Evolutionary conservation across 164 flowering plant species (phyloP), one percentile per base, ranked within the genome.

Genomic region (Macadamia integrifolia): DNA sequence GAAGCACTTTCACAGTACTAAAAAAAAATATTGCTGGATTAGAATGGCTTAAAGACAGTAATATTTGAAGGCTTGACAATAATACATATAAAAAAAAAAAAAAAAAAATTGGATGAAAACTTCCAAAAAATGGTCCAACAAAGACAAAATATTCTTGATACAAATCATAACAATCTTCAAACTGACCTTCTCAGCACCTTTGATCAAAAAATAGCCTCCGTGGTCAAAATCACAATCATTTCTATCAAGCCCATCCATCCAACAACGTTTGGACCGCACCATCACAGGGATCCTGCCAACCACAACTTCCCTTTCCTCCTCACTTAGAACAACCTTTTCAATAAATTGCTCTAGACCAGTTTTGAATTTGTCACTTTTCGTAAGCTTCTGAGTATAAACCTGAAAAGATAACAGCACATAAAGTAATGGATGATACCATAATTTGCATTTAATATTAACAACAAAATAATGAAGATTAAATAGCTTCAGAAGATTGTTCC

Each of bases 221-320:
- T 79, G 85, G 66, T 94, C 98, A 79, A 84, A 94, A 50, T 85
- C 93, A 76, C 98, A 94, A 57, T 92, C 98, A 58, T 66, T 77
- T 69, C 79, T 85, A 17, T 80, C 86, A 43, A 46, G 60, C 8
- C 52, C 85, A 66, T 66, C 80, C 89, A 87, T 83, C 92, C 95
- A 86, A 78, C 98, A 94, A 3, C 86, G 70, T 40, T 83, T 84
- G 23, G 98, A 94, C 56, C 75, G 87, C 70, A 94, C 97, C 98
- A 94, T 94, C 49, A 94, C 92, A n/a, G 98, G 98, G 30, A 94
- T 73, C 65, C 87, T 81, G 61, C 98, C 98, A 58, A 94, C 74
- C 17, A 77, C 46, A 1, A 90, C 76, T 8, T 84, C 88, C 61
- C 73, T 80, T 9, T 50, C 67, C 1, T 83, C 87, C 6, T 78